phyloP scores from a whole-genome alignment of 805 yeast species.

The Dipodascus albidus region DNA sequence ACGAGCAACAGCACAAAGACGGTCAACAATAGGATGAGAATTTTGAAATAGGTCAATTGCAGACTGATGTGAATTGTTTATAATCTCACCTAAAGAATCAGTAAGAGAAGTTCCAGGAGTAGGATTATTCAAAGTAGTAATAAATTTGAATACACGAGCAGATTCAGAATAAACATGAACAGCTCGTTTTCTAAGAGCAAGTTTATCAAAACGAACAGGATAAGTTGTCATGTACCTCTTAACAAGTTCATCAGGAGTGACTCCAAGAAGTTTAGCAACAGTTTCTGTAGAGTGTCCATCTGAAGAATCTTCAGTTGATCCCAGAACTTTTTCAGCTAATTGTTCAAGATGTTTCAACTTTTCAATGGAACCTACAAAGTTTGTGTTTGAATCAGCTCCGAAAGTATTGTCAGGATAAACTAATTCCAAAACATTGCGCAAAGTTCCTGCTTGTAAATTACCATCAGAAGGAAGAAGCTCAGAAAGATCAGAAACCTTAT shows the following conservation, averaged over 20 bases:
- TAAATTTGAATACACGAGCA: constrained; percentile 41
- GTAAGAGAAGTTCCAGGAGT: constrained; percentile 27
- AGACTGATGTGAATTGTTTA: constrained; percentile 50
- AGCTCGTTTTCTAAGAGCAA: constrained; percentile 46
- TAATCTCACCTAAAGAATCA: constrained; percentile 37
- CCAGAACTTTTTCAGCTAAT: constrained; percentile 5
- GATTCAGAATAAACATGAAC: constrained; percentile 56
- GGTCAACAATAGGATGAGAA: constrained; percentile 44
- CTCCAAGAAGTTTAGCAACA: constrained; percentile 34
- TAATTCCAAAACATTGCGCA: constrained; percentile 52
- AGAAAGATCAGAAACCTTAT: not conserved
- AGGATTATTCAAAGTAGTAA: constrained; percentile 29
- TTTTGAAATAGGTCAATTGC: constrained; percentile 39
- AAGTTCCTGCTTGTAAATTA: constrained; percentile 44
- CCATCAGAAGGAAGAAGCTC: constrained; percentile 33
- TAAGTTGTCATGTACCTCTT: constrained; percentile 36
- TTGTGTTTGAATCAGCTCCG: not conserved
- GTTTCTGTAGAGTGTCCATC: constrained; percentile 42
- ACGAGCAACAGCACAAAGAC: constrained; percentile 41
- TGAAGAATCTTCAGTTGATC: constrained; percentile 4
- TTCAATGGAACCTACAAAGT: not conserved
- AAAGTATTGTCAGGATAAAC: constrained; percentile 23
- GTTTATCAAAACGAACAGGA: constrained; percentile 45
- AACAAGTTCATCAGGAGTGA: constrained; percentile 33
- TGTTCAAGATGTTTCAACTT: not conserved